Evolutionary conservation across 768 basidiomycete genomes (phyloP), one percentile per base, ranked within the genome.

Genomic region (Russula dissimulans): DNA sequence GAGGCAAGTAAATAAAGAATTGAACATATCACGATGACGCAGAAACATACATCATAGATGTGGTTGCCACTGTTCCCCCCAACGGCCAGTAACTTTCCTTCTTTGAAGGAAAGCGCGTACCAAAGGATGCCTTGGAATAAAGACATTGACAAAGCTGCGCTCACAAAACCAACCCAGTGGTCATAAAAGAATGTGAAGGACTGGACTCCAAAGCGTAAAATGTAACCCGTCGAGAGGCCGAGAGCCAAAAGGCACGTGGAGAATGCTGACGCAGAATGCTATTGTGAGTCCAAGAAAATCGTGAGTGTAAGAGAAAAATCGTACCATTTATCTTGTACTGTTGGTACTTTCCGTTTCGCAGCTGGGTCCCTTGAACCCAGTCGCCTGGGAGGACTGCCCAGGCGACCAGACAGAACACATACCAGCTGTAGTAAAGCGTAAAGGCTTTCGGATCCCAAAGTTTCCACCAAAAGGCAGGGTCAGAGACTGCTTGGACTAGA

Each of bases 281-380:
- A 46, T 60, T 2, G 41, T 50, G 18, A 47, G 32, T 36, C 26
- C 3, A 29, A 18, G 32, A 29, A 31, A n/a, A 31, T 10, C 4
- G 22, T 8, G 18, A 29, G 6, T 22, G 5, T 15, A 14, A 49
- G 38, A 8, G 14, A 17, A 17, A 58, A n/a, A 42, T 72, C 80
- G 66, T 69, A 94, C 95, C 95, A 75, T 99, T 98, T 61, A 97
- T 92, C 76, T 91, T 97, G 79, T 99, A 99, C 61, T 79, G 73
- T 70, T 89, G 86, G 68, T 79, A 85, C 56, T 76, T 77, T 0
- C 95, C 95, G 44, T 83, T 85, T 48, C 97, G 80, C 66, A 95
- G 71, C 8, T 36, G 64, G 48, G 57, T 64, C n/a, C 73, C 74
- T 56, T 71, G 68, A 10, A 73, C 67, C 73, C 73, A 73, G 64